Percentiles rank a stretch among this genome's conserved stretches.
These are phyloP conservation scores for Alnus rubra DNA, from an alignment of 306 rosid species.

Conservation along the genomic window DNA sequence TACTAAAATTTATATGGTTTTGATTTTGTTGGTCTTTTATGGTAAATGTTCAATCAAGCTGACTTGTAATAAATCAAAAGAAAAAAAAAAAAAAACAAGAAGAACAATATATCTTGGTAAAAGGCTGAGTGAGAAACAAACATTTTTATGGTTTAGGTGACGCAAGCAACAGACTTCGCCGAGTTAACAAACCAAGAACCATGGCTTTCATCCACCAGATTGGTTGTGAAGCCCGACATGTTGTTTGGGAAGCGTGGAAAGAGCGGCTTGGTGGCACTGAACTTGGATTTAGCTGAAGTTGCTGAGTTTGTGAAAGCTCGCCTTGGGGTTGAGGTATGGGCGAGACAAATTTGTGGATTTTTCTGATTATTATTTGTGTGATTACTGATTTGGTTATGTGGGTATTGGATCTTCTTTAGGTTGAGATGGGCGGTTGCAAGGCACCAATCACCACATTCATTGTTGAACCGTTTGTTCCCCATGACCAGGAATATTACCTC, in stretches of 20 bases:
- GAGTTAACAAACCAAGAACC: slow-evolving; percentile 63
- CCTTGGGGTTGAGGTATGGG: slow-evolving; percentile 69
- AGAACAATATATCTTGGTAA: not conserved
- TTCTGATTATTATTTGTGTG: slow-evolving; percentile 14
- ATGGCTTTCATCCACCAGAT: slow-evolving; percentile 69
- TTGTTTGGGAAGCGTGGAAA: slow-evolving; percentile 86
- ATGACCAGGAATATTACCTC: slow-evolving; percentile 75
- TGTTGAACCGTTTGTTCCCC: slow-evolving; percentile 88
- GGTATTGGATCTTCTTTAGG: slow-evolving; percentile 42
- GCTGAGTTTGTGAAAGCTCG: slow-evolving; percentile 72
- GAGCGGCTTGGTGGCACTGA: slow-evolving; percentile 81
- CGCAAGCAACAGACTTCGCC: slow-evolving; percentile 58
- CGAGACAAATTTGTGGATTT: not conserved
- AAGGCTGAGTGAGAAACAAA: not conserved
- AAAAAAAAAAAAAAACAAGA: not conserved
- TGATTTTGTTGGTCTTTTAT: not conserved
- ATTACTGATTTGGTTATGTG: slow-evolving; percentile 19
- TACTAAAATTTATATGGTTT: not conserved
- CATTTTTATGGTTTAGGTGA: slow-evolving; percentile 41
- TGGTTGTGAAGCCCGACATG: slow-evolving; percentile 89
- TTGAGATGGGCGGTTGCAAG: slow-evolving; percentile 92
- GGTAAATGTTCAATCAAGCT: not conserved
- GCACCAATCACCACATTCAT: slow-evolving; percentile 83
- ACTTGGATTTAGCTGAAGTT: slow-evolving; percentile 73
- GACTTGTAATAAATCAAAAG: not conserved